Base-by-base conservation (phyloP, 179 eudicot species). In the Nepenthes alata region DNA sequence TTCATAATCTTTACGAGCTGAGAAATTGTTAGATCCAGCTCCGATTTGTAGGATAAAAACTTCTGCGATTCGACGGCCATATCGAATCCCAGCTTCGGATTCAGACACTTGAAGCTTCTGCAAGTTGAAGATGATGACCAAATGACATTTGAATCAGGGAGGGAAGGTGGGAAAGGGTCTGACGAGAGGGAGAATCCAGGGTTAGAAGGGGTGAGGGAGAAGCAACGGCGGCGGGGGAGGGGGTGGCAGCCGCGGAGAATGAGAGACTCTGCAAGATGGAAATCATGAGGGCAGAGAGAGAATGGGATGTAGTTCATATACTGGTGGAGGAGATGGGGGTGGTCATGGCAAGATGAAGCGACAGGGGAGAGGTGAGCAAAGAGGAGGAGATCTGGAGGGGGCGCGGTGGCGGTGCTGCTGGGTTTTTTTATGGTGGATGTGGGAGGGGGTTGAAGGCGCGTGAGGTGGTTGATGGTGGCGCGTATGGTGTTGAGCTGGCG, bases 381-480 rank as follows among this genome's bases (percentile, higher is more conserved):
- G 58, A 82, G 72, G 12, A 85, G 78, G 77, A 90, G 97, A 67
- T 91, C 97, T 3, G 91, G 76, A 0, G 96, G 89, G 7, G 68
- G 54, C 8, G 69, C 3, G 53, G 71, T 3, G 15, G 67, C 11
- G 25, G 25, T 16, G 25, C 25, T 16, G 25, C 25, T 16, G 55
- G 71, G 55, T 12, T 55, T 37, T 37, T 57, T 47, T 38, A 60
- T 6, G 15, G 77, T 14, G 48, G 78, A 6, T 64, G 77, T 9
- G 37, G 83, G 2, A 1, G 73, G 35, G 5, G 77, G 70, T 5
- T 76, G 87, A 76, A 82, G 89, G 85, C 81, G 83, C 67, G 96
- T 91, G 82, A 91, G 97, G 80, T 88, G 96, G 80, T 65, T 82
- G 68, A 91, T 85, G 76, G 97, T 83, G 82, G 97, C 91, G 81